phyloP scores from a whole-genome alignment of 352 stramenopile species.

The Phytophthora europaea region DNA sequence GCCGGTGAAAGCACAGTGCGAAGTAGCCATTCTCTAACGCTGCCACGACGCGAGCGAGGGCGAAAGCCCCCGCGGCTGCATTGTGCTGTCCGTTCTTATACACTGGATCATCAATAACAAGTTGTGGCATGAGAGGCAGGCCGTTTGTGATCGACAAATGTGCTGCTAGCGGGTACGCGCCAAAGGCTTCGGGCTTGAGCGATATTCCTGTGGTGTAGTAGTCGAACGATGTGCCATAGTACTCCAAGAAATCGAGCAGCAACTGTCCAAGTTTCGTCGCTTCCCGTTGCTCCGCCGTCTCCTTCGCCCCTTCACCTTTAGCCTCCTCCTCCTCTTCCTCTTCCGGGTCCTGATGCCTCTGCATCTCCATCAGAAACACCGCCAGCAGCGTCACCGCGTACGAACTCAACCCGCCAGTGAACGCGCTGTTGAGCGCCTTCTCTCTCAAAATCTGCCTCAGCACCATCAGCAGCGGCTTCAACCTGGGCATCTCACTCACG shows the following conservation, averaged over 20 bases:
- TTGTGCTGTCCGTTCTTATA: conserved; percentile 85
- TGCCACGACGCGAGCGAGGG: conserved; percentile 78
- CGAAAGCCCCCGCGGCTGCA: conserved; percentile 77
- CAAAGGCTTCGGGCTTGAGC: conserved; percentile 81
- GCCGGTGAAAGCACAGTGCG: conserved; percentile 77
- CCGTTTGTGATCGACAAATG: conserved; percentile 55
- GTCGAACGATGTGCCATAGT: conserved; percentile 89
- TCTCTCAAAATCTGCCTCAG: conserved; percentile 90
- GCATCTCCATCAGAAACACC: conserved; percentile 83
- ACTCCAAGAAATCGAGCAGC: conserved; percentile 91
- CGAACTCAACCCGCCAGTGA: conserved; percentile 90
- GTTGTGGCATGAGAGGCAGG: conserved; percentile 70
- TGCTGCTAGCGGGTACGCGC: conserved; percentile 75
- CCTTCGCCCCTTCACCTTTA: conserved; percentile 2
- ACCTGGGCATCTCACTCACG: conserved; percentile 64
- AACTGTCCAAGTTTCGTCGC: conserved; percentile 61
- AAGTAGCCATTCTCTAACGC: conserved; percentile 89
- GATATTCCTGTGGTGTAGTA: conserved; percentile 85
- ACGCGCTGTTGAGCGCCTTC: conserved; percentile 92
- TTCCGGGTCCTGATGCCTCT: conserved; percentile 55
- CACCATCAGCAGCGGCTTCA: conserved; percentile 88
- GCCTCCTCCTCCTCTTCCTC: conserved; percentile 18
- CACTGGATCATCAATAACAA: conserved; percentile 88
- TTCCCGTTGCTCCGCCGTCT: conserved; percentile 33
- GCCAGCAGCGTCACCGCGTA: conserved; percentile 90